These are phyloP conservation scores for Nannochloropsis oceanica DNA, from an alignment of 108 stramenopile genomes.

Conservation along the genomic window DNA sequence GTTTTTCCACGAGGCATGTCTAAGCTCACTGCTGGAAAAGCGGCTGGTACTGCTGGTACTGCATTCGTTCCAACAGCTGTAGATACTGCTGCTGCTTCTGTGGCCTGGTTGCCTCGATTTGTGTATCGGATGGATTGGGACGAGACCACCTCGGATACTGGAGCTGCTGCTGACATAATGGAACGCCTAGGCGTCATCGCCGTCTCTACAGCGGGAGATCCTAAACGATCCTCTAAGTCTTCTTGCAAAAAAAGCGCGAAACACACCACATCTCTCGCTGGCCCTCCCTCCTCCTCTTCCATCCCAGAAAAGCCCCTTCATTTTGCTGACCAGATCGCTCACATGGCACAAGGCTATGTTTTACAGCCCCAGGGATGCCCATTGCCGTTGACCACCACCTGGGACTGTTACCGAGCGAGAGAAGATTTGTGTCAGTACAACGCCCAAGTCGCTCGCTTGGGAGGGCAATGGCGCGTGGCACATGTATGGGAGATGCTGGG, in stretches of 20 bases:
- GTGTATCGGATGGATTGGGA: not conserved
- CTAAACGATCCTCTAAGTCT: not conserved
- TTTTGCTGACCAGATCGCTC: not conserved
- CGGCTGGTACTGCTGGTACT: not conserved
- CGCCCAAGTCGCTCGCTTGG: not conserved
- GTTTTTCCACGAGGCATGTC: not conserved
- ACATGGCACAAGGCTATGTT: not conserved
- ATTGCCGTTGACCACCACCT: not conserved
- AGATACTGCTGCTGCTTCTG: not conserved
- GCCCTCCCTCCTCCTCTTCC: not conserved
- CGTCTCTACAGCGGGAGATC: not conserved
- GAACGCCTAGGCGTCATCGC: not conserved
- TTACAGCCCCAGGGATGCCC: not conserved
- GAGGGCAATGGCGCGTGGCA: not conserved
- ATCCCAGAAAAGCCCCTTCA: not conserved
- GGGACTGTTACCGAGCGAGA: not conserved
- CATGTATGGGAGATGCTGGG: not conserved
- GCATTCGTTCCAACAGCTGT: not conserved
- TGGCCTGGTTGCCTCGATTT: not conserved
- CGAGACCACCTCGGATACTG: not conserved
- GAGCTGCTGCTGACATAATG: not conserved
- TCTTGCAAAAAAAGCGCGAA: not conserved
- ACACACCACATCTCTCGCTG: not conserved
- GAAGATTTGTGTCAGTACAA: not conserved
- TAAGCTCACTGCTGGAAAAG: not conserved